Percentiles rank a stretch among this genome's conserved stretches.
Evolutionary conservation across 2,329 filamentous ascomycete genomes (phyloP).

Genomic region (Microsporum ferrugineum): DNA sequence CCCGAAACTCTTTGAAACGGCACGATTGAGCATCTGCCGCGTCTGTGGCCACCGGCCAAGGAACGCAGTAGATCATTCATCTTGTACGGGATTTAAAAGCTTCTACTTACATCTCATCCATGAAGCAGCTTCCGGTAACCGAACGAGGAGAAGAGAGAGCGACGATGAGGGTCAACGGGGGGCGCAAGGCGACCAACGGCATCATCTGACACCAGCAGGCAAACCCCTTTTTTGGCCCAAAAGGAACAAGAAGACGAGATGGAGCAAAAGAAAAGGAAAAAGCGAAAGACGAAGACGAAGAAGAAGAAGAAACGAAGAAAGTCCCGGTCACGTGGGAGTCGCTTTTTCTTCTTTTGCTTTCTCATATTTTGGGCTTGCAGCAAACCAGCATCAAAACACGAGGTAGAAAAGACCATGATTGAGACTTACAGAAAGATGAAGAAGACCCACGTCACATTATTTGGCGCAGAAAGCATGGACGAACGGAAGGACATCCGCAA

Average conservation of each 20-base stretch:
- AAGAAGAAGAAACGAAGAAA: not conserved
- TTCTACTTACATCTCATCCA: not conserved
- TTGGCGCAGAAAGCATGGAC: no score
- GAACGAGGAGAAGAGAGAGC: not conserved
- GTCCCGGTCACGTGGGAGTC: not conserved
- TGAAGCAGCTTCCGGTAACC: not conserved
- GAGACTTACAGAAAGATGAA: no score
- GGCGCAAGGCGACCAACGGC: not conserved
- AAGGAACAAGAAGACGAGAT: not conserved
- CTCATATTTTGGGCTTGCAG: not conserved
- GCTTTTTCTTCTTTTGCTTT: not conserved
- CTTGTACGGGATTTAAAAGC: no score
- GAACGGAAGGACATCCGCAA: no score
- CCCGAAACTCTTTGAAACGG: no score
- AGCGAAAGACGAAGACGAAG: not conserved
- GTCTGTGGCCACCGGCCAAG: no score
- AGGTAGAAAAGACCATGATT: not conserved
- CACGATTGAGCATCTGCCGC: no score
- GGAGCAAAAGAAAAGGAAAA: not conserved
- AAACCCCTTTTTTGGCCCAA: not conserved
- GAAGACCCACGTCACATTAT: no score
- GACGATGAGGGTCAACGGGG: not conserved
- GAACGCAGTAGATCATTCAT: no score
- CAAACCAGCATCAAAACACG: not conserved
- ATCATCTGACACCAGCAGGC: not conserved